phyloP scores from a whole-genome alignment of 192 early-diverging fungal species.

The Backusella luteola region DNA sequence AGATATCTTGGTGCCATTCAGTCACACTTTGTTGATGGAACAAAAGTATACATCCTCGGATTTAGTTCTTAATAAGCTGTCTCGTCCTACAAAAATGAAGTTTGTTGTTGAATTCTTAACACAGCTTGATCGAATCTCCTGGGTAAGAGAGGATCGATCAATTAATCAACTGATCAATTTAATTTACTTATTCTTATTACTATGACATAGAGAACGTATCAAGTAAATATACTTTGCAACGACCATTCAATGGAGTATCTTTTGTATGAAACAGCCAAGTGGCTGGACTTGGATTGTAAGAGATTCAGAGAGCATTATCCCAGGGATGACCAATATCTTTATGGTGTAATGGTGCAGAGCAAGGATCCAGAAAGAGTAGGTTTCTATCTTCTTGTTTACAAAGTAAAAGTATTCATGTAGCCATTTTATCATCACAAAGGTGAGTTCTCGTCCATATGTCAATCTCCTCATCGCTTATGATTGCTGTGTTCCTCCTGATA shows the following conservation, averaged over 20 bases:
- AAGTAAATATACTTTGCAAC: background rate
- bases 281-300: background rate
- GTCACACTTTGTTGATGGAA: background rate
- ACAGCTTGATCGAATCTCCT: background rate
- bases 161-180: background rate
- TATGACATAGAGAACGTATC: background rate
- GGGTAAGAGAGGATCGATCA: background rate
- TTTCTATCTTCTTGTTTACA: background rate
- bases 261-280: background rate
- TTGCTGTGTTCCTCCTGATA: background rate
- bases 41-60: background rate
- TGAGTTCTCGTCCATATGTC: background rate
- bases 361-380: background rate
- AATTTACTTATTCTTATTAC: background rate
- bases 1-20: background rate
- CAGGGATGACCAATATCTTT: background rate
- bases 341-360: background rate
- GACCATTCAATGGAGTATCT: background rate
- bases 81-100: background rate
- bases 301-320: background rate
- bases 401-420: background rate
- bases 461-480: background rate
- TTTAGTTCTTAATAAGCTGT: background rate
- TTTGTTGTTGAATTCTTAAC: background rate
- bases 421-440: background rate